Evolutionary conservation across 139 green algal genomes (phyloP), one percentile per base, ranked within the genome.

Genomic region (Chlamydomonas applanata): DNA sequence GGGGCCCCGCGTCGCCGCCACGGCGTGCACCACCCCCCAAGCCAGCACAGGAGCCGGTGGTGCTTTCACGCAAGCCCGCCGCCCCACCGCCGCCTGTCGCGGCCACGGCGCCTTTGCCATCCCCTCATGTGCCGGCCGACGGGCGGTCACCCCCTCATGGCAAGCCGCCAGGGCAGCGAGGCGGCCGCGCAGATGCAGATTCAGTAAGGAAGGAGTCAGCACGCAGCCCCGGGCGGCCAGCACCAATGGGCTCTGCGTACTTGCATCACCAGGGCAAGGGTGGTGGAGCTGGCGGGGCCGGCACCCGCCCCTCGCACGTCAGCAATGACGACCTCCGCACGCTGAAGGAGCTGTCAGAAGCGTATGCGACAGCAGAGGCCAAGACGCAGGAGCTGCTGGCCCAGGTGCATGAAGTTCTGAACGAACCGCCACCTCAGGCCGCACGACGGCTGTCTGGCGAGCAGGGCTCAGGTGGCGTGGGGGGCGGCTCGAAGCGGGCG

Each of bases 371-470:
- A 0, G 76, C 76, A 14, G 76, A 82, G 70, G 46, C 34, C 4
- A 32, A 73, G n/a, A 82, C 76, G 30, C 69, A 77, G 76, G 32
- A 73, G 49, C 53, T 82, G 52, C 52, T 82, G 19, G 76, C 76
- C 14, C 65, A 82, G 69, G 76, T 70, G 22, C 62, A 77, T 9
- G 69, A 77, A 1, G 40, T 49, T 7, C 40, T 49, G 40, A 49
- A 49, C 11, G 40, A 49, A 11, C 40, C 40, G 40, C 40, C 40
- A 7, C 40, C 40, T 7, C 40, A 49, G 40, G 40, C 40, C 40
- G 40, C 11, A 49, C 40, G 40, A 11, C 40, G 40, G 7, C 7
- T 49, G 40, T 49, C 40, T 7, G 40, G 40, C 40, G 40, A 49
- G 40, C 40, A 49, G 40, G 7, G n/a, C n/a, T n/a, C n/a, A n/a